Base-by-base conservation (phyloP, 2,329 filamentous ascomycete genomes). In the Coniochaeta sp. region DNA sequence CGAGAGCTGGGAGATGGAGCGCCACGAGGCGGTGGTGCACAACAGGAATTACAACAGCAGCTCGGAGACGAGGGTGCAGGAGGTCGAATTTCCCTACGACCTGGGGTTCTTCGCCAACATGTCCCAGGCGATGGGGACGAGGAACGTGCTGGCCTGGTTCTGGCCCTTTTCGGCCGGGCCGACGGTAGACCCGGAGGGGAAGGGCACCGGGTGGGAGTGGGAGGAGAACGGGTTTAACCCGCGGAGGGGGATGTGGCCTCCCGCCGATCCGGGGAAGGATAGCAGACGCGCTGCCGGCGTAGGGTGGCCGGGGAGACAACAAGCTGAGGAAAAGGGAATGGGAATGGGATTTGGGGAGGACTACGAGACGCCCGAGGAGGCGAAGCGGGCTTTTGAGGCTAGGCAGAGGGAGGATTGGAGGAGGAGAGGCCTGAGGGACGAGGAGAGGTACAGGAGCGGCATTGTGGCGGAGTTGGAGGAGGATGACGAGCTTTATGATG, bases 1-100 rank as follows among this genome's bases (percentile, higher is more conserved):
- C 60, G 89, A 95, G 68, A 77, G 78, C 55, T 92, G 87, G 87
- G 87, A 87, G 62, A 66, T 82, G 46, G 82, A 86, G 58, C 73
- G 82, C 0, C 83, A 87, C 65, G 78, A 82, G 56, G 72, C 78
- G 8, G 65, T 83, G 1, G 67, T 83, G 22, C 69, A 72, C 74
- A 5, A 60, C 59, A 10, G 51, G 57, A 8, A 32, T 52, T 5
- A 38, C 53, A 10, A 28, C 67, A 30, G 68, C n/a, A n/a, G n/a
- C n/a, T 12, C 61, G 57, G 6, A 65, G 52, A 56, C 84, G 2
- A 68, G 73, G 9, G 27, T 49, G 13, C 10, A 78, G 53, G 78
- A 75, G 50, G 79, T 91, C 60, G 87, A 92, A 65, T 94, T 90
- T 59, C 89, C 89, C 0, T 94, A 91, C 67, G 89, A 95, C 61